These are phyloP conservation scores for Trifolium subterraneum DNA, from an alignment of 306 rosid genomes.

Conservation along the genomic window DNA sequence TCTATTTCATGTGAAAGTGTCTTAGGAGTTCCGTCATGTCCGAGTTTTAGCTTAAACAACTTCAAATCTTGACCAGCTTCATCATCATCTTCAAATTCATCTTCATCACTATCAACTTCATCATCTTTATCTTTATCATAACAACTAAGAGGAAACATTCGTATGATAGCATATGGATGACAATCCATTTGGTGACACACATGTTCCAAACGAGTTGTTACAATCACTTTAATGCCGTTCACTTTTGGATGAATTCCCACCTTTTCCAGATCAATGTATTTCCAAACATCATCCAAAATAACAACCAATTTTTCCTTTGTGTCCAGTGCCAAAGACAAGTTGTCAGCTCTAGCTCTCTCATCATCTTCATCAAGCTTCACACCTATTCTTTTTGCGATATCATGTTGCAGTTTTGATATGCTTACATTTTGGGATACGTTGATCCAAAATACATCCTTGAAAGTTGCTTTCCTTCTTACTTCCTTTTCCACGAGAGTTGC, in stretches of 20 bases:
- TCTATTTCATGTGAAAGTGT: neutral
- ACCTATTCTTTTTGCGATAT: conserved; percentile 27
- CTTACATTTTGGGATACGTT: conserved; percentile 31
- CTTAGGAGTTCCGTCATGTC: neutral
- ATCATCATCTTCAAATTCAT: no score
- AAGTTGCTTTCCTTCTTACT: conserved; percentile 7
- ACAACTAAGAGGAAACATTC: neutral
- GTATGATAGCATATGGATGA: neutral
- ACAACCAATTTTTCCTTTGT: neutral
- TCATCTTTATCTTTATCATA: no score
- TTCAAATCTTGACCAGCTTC: neutral
- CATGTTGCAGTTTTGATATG: conserved; percentile 31
- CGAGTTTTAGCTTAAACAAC: conserved; percentile 31
- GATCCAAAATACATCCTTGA: conserved; percentile 36
- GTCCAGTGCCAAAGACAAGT: neutral
- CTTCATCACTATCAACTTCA: no score
- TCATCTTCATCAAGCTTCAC: conserved; percentile 20
- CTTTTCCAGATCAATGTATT: conserved; percentile 22
- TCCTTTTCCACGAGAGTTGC: conserved; percentile 28
- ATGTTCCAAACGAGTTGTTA: conserved; percentile 38
- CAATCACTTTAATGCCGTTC: conserved; percentile 40
- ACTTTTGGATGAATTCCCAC: conserved; percentile 30
- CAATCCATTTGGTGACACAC: conserved; percentile 40
- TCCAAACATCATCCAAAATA: conserved; percentile 53
- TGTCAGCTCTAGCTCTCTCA: conserved; percentile 15